These are phyloP conservation scores for Geotrichum candidum DNA, from an alignment of 1,139 yeast species.

Conservation along the genomic window DNA sequence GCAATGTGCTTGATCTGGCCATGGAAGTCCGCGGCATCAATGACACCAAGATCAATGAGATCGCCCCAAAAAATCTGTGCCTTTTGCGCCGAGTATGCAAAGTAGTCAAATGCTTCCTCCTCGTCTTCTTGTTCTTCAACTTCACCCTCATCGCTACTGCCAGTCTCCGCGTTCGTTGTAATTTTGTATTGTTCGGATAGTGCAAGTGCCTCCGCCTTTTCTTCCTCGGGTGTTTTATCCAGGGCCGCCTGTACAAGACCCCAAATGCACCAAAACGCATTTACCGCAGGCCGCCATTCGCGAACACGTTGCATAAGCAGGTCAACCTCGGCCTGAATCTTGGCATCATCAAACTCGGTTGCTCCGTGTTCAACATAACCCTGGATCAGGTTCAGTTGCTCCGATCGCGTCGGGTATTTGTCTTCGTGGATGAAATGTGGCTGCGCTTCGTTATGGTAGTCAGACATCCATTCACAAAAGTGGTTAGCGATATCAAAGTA, in stretches of 20 bases:
- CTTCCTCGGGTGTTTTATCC: slow-evolving; percentile 27
- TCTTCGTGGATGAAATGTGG: slow-evolving; percentile 54
- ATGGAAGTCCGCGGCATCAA: slow-evolving; percentile 29
- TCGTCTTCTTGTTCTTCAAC: slow-evolving; percentile 39
- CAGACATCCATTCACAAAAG: slow-evolving; percentile 56
- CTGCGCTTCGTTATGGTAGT: slow-evolving; percentile 63
- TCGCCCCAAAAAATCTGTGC: slow-evolving; percentile 71
- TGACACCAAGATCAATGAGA: slow-evolving; percentile 54
- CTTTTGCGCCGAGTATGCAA: slow-evolving; percentile 71
- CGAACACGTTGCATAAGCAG: slow-evolving; percentile 57
- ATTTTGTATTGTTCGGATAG: slow-evolving; percentile 28
- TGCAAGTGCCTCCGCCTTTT: slow-evolving; percentile 27
- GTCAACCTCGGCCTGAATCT: slow-evolving; percentile 51
- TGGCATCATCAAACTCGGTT: slow-evolving; percentile 32
- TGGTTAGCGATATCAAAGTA: slow-evolving; percentile 90
- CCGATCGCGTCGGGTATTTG: slow-evolving; percentile 58
- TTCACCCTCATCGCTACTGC: slow-evolving; percentile 18
- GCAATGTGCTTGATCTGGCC: slow-evolving; percentile 25
- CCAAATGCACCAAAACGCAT: slow-evolving; percentile 85
- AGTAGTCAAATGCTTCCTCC: slow-evolving; percentile 76
- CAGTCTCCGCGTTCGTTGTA: slow-evolving; percentile 23
- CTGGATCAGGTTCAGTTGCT: slow-evolving; percentile 64
- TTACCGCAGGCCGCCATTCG: slow-evolving; percentile 77
- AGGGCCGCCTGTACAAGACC: slow-evolving; percentile 63
- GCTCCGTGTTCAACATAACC: slow-evolving; percentile 55